Conservation (phyloP, 495 filamentous ascomycete species). For the Evernia prunastri region DNA sequence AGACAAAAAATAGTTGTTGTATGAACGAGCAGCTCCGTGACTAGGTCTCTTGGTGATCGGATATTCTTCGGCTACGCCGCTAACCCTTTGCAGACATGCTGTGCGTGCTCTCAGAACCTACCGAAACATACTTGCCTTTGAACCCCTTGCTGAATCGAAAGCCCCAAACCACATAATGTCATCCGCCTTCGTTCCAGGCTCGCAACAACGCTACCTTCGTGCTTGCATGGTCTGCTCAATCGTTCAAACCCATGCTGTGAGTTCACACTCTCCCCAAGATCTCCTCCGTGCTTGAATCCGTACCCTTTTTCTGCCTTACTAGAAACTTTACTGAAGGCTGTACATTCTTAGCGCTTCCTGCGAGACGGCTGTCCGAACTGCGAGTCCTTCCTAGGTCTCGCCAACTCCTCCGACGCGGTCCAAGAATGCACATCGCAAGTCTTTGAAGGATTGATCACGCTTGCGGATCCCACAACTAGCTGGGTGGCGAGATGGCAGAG, state of each 20-base stretch:
- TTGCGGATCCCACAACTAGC: constrained; percentile 67
- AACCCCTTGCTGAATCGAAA: background rate
- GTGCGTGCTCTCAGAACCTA: background rate
- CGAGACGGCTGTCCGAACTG: constrained; percentile 92
- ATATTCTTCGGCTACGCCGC: background rate
- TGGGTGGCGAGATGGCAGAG: constrained; percentile 96
- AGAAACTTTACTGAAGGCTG: background rate
- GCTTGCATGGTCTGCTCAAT: constrained; percentile 98
- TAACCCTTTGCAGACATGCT: background rate
- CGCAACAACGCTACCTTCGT: constrained; percentile 65
- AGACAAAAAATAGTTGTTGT: background rate
- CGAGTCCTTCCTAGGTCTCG: constrained; percentile 79
- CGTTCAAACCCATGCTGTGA: constrained; percentile 69
- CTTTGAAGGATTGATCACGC: constrained; percentile 80
- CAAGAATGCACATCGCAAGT: constrained; percentile 91
- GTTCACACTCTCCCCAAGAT: constrained; percentile 26
- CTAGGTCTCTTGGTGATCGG: background rate
- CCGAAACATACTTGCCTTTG: background rate
- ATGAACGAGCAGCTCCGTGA: background rate
- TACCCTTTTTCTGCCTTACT: background rate
- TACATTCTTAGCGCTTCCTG: constrained; percentile 59
- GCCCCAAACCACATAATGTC: constrained; percentile 9
- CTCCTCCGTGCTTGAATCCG: background rate
- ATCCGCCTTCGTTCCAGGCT: constrained; percentile 25
- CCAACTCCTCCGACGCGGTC: constrained; percentile 69